These are phyloP conservation scores for Monosporascus sp. DNA, from an alignment of 2,329 filamentous ascomycete genomes.

Conservation along the genomic window DNA sequence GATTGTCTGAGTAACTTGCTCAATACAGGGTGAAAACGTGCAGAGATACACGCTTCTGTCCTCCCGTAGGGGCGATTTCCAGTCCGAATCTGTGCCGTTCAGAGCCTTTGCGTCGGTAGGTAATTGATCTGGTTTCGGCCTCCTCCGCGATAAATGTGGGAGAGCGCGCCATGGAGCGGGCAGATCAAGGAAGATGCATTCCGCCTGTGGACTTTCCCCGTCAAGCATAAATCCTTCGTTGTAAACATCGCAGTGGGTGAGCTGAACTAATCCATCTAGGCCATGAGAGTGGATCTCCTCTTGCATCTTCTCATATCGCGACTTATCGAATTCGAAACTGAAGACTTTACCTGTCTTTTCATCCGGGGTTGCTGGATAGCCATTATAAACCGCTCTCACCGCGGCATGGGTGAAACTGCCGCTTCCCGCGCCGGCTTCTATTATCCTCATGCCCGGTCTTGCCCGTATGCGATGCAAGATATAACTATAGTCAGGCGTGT, in stretches of 20 bases:
- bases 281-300: conserved; percentile 66
- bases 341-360: conserved; percentile 63
- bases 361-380: conserved; percentile 46
- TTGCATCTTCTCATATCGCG: conserved; percentile 63
- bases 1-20: conserved; percentile 87
- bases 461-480: conserved; percentile 72
- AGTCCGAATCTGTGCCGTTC: conserved; percentile 25
- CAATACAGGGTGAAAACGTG: conserved; percentile 94
- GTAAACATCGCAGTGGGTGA: conserved; percentile 78
- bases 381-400: conserved; percentile 69
- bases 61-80: conserved; percentile 63
- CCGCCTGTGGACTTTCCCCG: conserved; percentile 56
- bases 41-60: conserved; percentile 73
- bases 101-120: conserved; percentile 11
- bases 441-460: conserved; percentile 65
- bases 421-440: conserved; percentile 77
- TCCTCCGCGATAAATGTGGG: conserved; percentile 62
- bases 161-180: conserved; percentile 78
- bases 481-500: conserved; percentile 83
- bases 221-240: conserved; percentile 64
- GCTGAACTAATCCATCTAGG: conserved; percentile 59
- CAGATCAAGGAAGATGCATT: conserved; percentile 72
- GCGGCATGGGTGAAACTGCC: conserved; percentile 81
- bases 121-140: conserved; percentile 26
- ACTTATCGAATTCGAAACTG: conserved; percentile 77